Conservation (phyloP, 805 yeast genomes). For the Lipomyces oligophaga region DNA sequence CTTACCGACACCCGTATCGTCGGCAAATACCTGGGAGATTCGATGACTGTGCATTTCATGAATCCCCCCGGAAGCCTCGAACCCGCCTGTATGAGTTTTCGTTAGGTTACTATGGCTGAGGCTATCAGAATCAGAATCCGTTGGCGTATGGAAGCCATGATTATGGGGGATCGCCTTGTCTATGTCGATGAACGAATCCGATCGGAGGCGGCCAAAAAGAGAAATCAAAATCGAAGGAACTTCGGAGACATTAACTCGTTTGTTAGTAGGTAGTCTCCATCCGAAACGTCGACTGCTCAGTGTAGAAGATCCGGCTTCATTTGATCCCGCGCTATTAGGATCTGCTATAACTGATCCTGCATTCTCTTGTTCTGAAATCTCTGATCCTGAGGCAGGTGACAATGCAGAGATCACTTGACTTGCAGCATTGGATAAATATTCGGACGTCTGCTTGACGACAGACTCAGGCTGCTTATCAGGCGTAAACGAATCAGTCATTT, state of each 20-base stretch:
- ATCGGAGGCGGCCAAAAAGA: conserved; percentile 15
- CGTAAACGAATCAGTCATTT: too few relatives aligned
- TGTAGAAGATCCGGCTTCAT: too few relatives aligned
- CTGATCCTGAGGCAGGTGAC: too few relatives aligned
- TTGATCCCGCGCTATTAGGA: too few relatives aligned
- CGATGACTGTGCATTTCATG: neutral
- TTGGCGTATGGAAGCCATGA: neutral
- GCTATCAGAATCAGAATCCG: neutral
- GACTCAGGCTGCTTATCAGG: too few relatives aligned
- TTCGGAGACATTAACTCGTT: conserved; percentile 8
- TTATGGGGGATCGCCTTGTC: neutral
- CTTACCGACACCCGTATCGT: conserved; percentile 7
- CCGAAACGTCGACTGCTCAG: conserved; percentile 1
- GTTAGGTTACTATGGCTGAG: neutral
- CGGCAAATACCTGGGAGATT: neutral
- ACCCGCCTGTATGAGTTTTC: neutral
- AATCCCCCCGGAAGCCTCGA: conserved; percentile 2
- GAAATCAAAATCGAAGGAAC: conserved; percentile 18
- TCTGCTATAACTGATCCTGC: too few relatives aligned
- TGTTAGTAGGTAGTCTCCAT: conserved; percentile 14
- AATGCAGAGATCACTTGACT: too few relatives aligned
- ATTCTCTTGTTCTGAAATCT: too few relatives aligned
- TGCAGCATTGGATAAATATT: too few relatives aligned
- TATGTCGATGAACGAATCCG: conserved; percentile 5
- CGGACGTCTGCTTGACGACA: too few relatives aligned